Evolutionary conservation across 179 eudicot species (phyloP), one percentile per base, ranked within the genome.

Genomic region (Patellifolia procumbens): DNA sequence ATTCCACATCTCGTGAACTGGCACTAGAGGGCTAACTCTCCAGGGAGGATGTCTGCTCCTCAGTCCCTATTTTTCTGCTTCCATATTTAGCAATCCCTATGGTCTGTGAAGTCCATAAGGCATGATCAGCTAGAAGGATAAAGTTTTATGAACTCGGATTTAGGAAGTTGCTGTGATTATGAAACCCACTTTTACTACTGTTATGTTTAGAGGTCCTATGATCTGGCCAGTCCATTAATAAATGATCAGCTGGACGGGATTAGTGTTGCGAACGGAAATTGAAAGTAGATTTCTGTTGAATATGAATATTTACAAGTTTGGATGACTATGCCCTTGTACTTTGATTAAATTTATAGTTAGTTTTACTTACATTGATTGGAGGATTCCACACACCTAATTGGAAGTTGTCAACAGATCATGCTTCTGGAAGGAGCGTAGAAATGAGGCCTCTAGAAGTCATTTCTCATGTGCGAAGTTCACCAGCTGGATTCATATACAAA

Each of bases 401-500:
- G 53, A 52, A 69, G 56, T 62, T 76, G 26, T 81, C 62, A 74
- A 63, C 83, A 86, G 88, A 70, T 76, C 80, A 71, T 60, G 68
- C 68, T 11, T 59, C 17, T 31, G 81, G 77, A 72, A 34, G 78
- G 68, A 78, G 72, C n/a, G 16, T 39, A 35, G 77, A 74, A 31
- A 56, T 45, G 11, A 53, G 68, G 68, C 77, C 83, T 34, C 19
- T 12, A 53, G 76, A 64, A 16, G 68, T 68, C 29, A 29, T 74
- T 46, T 55, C 81, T 70, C 70, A 68, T 42, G 62, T 32, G 69
- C 79, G 80, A 63, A 75, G 79, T 59, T 81, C 78, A 75, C 73
- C 84, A 72, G 83, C 81, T 72, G 85, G 80, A 68, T 67, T 85
- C 37, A 43, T 81, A 58, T 69, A 85, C 81, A 90, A 83, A 81